Evolutionary conservation across 225 moss, liverwort and hornwort genomes (phyloP), one percentile per base, ranked within the genome.

Genomic region (Thuidium tamariscinum): DNA sequence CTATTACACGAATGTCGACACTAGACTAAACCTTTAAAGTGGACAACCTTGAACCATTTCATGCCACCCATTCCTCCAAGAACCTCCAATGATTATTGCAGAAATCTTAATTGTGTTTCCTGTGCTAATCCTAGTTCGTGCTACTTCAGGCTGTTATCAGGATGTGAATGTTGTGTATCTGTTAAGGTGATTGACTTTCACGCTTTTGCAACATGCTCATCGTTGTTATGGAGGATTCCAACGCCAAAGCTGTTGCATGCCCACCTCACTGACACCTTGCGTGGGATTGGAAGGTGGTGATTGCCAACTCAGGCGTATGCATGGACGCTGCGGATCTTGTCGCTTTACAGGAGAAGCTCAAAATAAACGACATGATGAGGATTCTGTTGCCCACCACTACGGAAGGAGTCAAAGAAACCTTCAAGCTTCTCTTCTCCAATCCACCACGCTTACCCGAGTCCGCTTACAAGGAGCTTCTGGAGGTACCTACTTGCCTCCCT

Each of bases 271-370:
- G 39, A 55, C 23, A 20, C 17, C 18, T 51, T 29, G 16, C 5
- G 55, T 81, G 85, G 78, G 73, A 82, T 54, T 48, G 89, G 88
- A 39, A 95, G 89, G 54, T 96, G 76, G 89, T 95, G 42, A 57
- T 96, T 80, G 90, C 92, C 36, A 95, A 93, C 87, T 84, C 95
- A 11, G 91, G 90, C 20, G 82, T 91, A 72, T 89, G 93, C 61
- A 89, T 94, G 93, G 90, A 87, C 39, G 90, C 92, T 49, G 75
- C 84, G 15, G 91, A 91, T 26, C 7, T 10, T 27, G 87, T 54
- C 16, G 89, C 65, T 23, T 7, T 78, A 6, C 29, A 1, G 29
- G 25, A 81, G 64, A 81, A 87, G 13, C 41, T 62, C 65, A 81
- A 84, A 10, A 34, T 72, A 4, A 51, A 82, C 19, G 83, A 76